Conservation (phyloP, 2,329 filamentous ascomycete genomes). For the Fusarium setosum region DNA sequence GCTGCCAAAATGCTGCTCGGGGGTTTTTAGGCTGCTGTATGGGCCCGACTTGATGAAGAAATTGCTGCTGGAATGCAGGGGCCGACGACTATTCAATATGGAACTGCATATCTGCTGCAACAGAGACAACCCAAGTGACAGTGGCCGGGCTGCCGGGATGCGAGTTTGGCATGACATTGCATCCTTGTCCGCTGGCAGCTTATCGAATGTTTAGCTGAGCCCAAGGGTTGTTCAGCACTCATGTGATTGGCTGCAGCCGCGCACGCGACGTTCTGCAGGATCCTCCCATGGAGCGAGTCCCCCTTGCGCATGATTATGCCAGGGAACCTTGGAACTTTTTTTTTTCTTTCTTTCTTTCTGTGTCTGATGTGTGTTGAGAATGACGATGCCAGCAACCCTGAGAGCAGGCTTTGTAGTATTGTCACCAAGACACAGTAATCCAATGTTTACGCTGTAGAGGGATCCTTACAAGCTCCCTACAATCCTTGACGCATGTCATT, state of each 20-base stretch:
- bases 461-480: no score
- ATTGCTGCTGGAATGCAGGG: not conserved
- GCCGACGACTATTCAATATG: not conserved
- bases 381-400: not conserved
- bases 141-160: constrained; percentile 1
- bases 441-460: no score
- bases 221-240: constrained; percentile 14
- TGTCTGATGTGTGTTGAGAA: not conserved
- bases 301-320: constrained; percentile 2
- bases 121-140: not conserved
- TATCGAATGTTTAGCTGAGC: constrained; percentile 33
- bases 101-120: not conserved
- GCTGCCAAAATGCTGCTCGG: not conserved
- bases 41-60: not conserved
- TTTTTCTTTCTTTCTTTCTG: constrained; percentile 10
- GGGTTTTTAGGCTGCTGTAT: not conserved
- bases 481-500: not conserved
- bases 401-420: no score
- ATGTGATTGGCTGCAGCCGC: constrained; percentile 22
- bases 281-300: constrained; percentile 2
- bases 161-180: constrained; percentile 1
- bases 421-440: no score
- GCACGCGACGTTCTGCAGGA: constrained; percentile 31
- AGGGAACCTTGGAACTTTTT: constrained; percentile 3
- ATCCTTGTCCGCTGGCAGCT: constrained; percentile 23